Evolutionary conservation across 148 eudicot genomes (phyloP), one percentile per base, ranked within the genome.

Genomic region (Amaranthus hypochondriacus): DNA sequence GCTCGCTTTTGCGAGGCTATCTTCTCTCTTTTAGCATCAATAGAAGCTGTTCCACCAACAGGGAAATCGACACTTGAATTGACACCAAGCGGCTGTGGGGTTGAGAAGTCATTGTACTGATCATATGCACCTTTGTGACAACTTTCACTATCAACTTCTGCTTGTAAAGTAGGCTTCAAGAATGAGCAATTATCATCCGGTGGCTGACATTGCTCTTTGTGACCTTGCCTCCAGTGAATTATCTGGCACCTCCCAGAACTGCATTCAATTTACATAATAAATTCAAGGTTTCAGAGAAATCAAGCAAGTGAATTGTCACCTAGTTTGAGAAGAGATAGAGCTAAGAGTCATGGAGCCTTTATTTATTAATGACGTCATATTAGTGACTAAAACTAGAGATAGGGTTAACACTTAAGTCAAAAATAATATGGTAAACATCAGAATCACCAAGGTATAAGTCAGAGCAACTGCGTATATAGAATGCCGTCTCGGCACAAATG

Each of bases 231-330:
- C 98, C 98, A 94, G 78, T 94, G 97, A 69, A 88, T 72, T 83
- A 94, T 94, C 77, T 94, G 98, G 75, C 97, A 91, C 83, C 86
- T 94, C 53, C 98, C 98, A 73, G 98, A 93, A 81, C 98, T 93
- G 86, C 87, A 87, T 55, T 80, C 71, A 81, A 52, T 69, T 69
- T 72, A 68, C 68, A 73, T 56, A 28, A 10, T 62, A 42, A 56
- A 57, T 48, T 66, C 81, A 81, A 79, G 48, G 68, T 68, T 48
- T n/a, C 67, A 43, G 6, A 50, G 11, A 60, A 66, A 39, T 56
- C 21, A 69, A 56, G 28, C 7, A 9, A 66, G 50, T 46, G 49
- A 28, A 57, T 11, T 74, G 7, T 15, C 18, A 48, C 6, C 21
- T 4, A 42, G 50, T 4, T 4, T 39, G 13, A 51, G 47, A 56